Base-by-base conservation (phyloP, 495 filamentous ascomycete species). In the Apiosordaria backusii region DNA sequence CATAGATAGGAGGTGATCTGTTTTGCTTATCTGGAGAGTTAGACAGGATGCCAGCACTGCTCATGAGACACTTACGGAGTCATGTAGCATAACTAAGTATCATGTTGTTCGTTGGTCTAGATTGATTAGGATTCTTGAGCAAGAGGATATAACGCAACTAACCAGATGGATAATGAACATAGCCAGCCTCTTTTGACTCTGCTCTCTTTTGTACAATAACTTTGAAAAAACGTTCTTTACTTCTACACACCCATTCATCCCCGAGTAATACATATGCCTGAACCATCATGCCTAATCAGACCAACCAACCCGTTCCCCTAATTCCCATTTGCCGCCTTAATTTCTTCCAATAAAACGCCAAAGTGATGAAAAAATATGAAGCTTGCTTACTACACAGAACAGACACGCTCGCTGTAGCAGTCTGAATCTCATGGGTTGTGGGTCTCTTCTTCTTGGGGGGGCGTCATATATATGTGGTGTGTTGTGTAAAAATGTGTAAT, bases 321-420 rank as follows among this genome's bases (percentile, higher is more conserved):
- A 19, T 55, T 27, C 26, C 59, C 29, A 16, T 22, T 45, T 45
- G 13, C 61, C 68, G 63, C 72, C 68, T 58, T 53, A n/a, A 65
- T 69, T 58, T 70, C 69, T 73, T 69, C 70, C 72, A 58, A 67
- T 59, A 61, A 70, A 65, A 77, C 75, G 75, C 75, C 75, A 64
- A 50, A 45, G 21, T 74, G 67, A 45, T 45, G 35, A 45, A 45
- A 45, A 45, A 74, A 69, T 70, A 75, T 74, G 72, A 75, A 71
- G 63, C 64, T 73, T 61, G 59, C 59, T 61, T 61, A 59, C 23
- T 25, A 61, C 24, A 70, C 62, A 71, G 64, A 72, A 68, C 35
- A 45, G 35, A 45, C 35, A 68, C 63, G 70, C 66, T 71, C 59
- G 65, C 45, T 50, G 52, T 62, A 58, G 66, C 67, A 67, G 65